Evolutionary conservation across 1,284 basidiomycete genomes (phyloP).

Genomic region (Trichosporon faecale): DNA sequence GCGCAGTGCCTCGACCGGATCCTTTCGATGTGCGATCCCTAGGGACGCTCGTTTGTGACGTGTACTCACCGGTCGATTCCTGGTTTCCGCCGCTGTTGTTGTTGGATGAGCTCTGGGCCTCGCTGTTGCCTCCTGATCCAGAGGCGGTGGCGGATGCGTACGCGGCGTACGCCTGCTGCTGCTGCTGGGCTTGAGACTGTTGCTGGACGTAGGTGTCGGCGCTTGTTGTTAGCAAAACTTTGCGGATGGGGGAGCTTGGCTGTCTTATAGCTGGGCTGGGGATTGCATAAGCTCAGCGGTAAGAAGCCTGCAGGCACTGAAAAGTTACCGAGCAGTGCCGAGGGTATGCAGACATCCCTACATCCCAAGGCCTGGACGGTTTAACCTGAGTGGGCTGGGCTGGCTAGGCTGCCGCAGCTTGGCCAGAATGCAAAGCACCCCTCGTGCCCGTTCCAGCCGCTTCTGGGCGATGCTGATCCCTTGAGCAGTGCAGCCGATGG

Average conservation of each 20-base stretch:
- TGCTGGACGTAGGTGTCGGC: background rate
- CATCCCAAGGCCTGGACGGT: background rate
- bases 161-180: background rate
- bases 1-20: background rate
- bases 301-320: background rate
- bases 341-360: background rate
- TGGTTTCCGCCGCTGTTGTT: background rate
- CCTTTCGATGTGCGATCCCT: background rate
- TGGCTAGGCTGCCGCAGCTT: background rate
- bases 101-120: background rate
- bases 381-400: background rate
- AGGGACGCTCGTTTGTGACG: background rate
- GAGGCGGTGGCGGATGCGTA: background rate
- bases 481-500: too few relatives aligned
- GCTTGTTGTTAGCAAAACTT: background rate
- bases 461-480: too few relatives aligned
- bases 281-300: background rate
- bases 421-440: background rate
- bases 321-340: constrained; percentile 2
- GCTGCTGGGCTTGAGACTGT: background rate
- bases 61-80: constrained; percentile 6
- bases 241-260: background rate
- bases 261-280: background rate
- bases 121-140: background rate
- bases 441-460: background rate